Evolutionary conservation across 1,284 basidiomycete genomes (phyloP), one percentile per base, ranked within the genome.

Genomic region (Mycena citricolor): DNA sequence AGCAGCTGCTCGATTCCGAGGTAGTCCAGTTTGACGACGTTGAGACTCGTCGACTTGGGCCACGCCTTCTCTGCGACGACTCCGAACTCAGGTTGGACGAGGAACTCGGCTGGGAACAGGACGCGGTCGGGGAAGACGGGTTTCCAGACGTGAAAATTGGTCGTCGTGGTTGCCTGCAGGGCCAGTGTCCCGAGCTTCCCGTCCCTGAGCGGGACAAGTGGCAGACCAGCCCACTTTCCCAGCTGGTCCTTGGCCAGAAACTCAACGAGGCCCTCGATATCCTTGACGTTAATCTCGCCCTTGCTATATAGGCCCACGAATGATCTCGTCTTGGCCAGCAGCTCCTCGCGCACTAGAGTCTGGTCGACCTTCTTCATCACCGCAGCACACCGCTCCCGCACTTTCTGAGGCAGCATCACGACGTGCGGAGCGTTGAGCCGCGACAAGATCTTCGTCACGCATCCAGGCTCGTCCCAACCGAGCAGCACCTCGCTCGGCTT

Each of bases 1-100:
- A 66, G 50, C 12, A 68, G 56, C 2, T 17, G 12, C 14, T 51
- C 32, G 12, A 48, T 10, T 4, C 39, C 20, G 8, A 10, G n/a
- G 8, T 5, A 5, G 2, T 38, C 38, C 16, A 52, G 21, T 25
- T 42, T 47, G 21, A 36, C 25, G 5, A 52, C 50, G 23, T 47
- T 47, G 8, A 52, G 34, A 22, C 34, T 42, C n/a, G n/a, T n/a
- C n/a, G n/a, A n/a, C 21, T 40, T 39, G 24, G 39, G 32, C 17
- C 41, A 28, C 7, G 48, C 33, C 26, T 42, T 44, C 31, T 41
- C 31, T 13, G 50, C 38, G n/a, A n/a, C n/a, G n/a, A n/a, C n/a
- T 8, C 17, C 34, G n/a, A 52, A 52, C 11, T 42, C 39, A 4
- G 50, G 30, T 23, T 39, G 16, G n/a, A 52, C 39, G 23, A 52